These are phyloP conservation scores for Pichia kudriavzevii DNA, from an alignment of 1,139 yeast genomes.

Conservation along the genomic window DNA sequence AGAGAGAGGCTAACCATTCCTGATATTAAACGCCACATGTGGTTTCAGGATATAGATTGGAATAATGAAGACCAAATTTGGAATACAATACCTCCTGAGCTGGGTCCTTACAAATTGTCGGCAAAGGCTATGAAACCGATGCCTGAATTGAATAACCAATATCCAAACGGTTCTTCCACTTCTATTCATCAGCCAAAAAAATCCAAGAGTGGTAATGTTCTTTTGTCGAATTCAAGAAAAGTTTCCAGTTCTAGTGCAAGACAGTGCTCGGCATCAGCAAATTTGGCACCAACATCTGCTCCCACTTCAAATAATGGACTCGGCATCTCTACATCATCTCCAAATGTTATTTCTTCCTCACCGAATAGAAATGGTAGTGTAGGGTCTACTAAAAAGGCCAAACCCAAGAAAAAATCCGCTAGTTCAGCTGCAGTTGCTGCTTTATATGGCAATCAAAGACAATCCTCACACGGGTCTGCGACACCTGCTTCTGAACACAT, in stretches of 20 bases:
- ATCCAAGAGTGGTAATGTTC: slow-evolving; percentile 1
- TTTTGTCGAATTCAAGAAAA: not conserved
- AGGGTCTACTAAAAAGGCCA: no score
- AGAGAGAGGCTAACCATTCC: slow-evolving; percentile 53
- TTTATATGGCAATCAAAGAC: slow-evolving; percentile 12
- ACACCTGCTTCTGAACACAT: not conserved
- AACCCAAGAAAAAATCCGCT: slow-evolving; percentile 13
- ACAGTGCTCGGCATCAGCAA: slow-evolving; percentile 6
- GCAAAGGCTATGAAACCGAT: slow-evolving; percentile 52
- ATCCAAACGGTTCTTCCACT: slow-evolving; percentile 14
- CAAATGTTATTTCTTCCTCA: not conserved
- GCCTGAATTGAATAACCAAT: slow-evolving; percentile 34
- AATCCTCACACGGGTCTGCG: slow-evolving; percentile 1
- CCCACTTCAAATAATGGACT: slow-evolving; percentile 2
- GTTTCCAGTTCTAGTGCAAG: not conserved
- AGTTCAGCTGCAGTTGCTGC: slow-evolving; percentile 19
- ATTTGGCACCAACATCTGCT: slow-evolving; percentile 8
- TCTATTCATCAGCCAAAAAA: slow-evolving; percentile 9
- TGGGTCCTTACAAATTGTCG: slow-evolving; percentile 64
- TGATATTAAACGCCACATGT: slow-evolving; percentile 65
- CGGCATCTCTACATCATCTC: not conserved
- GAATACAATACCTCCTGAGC: slow-evolving; percentile 63
- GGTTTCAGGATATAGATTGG: slow-evolving; percentile 67
- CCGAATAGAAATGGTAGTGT: no score
- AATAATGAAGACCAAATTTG: slow-evolving; percentile 56